These are phyloP conservation scores for Lentinula sp. DNA, from an alignment of 768 basidiomycete species.

Conservation along the genomic window DNA sequence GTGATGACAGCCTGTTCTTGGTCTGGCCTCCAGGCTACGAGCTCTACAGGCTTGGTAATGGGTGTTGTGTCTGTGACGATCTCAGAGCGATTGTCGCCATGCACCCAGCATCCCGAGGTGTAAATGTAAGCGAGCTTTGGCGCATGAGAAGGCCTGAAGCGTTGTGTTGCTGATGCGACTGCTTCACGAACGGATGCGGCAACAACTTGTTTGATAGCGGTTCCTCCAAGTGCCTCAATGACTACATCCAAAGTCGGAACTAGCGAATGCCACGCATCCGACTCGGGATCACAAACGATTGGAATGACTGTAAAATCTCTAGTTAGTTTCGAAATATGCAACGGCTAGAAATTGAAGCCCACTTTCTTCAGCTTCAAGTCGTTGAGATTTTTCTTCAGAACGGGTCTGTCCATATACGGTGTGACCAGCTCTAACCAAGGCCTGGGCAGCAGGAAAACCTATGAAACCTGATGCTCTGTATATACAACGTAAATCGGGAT, in stretches of 20 bases:
- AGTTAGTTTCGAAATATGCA: not conserved
- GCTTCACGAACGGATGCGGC: constrained; percentile 18
- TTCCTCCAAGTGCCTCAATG: constrained; percentile 23
- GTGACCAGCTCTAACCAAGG: constrained; percentile 38
- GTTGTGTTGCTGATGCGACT: constrained; percentile 16
- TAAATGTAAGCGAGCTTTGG: constrained; percentile 39
- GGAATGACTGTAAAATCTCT: constrained; percentile 25
- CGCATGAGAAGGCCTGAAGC: constrained; percentile 19
- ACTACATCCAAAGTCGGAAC: constrained; percentile 26
- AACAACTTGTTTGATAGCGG: constrained; percentile 14
- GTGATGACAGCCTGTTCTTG: constrained; percentile 25
- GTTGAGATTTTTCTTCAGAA: constrained; percentile 24
- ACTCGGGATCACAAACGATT: constrained; percentile 19
- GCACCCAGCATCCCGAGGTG: constrained; percentile 39
- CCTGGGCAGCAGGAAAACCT: constrained; percentile 35
- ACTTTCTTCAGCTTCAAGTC: constrained; percentile 36
- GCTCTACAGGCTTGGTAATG: constrained; percentile 14
- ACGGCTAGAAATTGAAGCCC: constrained; percentile 2
- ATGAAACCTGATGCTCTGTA: constrained; percentile 38
- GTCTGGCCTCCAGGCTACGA: constrained; percentile 26
- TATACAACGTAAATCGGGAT: not conserved
- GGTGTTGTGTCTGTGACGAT: constrained; percentile 28
- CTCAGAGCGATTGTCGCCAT: constrained; percentile 27
- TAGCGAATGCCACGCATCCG: constrained; percentile 19
- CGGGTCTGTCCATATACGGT: constrained; percentile 39